These are phyloP conservation scores for Aspergillus fumigatus DNA, from an alignment of 2,329 filamentous ascomycete species.

Conservation along the genomic window DNA sequence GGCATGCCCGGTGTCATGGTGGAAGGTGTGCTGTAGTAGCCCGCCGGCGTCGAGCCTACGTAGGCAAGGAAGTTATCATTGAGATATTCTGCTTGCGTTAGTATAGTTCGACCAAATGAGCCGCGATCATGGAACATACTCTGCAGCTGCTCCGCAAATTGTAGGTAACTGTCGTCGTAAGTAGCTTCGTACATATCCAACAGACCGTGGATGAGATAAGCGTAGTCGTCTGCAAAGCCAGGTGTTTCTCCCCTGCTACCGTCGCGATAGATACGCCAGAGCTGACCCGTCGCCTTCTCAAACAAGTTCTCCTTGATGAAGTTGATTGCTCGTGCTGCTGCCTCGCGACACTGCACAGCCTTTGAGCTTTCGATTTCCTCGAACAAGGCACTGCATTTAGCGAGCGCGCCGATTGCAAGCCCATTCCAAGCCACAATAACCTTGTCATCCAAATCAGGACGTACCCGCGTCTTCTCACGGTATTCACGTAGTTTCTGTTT, in stretches of 20 bases:
- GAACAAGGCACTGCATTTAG: constrained; percentile 68
- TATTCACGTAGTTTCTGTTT: constrained; percentile 65
- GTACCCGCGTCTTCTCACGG: constrained; percentile 67
- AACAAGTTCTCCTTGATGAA: constrained; percentile 75
- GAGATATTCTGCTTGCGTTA: constrained; percentile 57
- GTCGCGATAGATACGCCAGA: constrained; percentile 72
- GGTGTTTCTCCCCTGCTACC: constrained; percentile 58
- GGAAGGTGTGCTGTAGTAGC: constrained; percentile 40
- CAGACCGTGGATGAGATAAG: constrained; percentile 77
- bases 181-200: constrained; percentile 82
- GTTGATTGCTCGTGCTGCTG: constrained; percentile 62
- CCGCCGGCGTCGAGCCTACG: constrained; percentile 34
- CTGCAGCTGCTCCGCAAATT: constrained; percentile 80
- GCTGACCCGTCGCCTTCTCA: constrained; percentile 54
- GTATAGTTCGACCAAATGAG: constrained; percentile 6
- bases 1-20: constrained; percentile 57
- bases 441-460: constrained; percentile 81
- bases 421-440: constrained; percentile 86
- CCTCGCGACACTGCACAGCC: constrained; percentile 57
- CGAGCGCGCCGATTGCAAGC: constrained; percentile 77
- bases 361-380: constrained; percentile 54
- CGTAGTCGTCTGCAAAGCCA: constrained; percentile 92
- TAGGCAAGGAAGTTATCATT: constrained; percentile 73
- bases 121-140: constrained; percentile 42
- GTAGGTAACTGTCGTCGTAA: constrained; percentile 67